Conservation (phyloP, 2,329 filamentous ascomycete genomes). For the Annulohypoxylon truncatum region DNA sequence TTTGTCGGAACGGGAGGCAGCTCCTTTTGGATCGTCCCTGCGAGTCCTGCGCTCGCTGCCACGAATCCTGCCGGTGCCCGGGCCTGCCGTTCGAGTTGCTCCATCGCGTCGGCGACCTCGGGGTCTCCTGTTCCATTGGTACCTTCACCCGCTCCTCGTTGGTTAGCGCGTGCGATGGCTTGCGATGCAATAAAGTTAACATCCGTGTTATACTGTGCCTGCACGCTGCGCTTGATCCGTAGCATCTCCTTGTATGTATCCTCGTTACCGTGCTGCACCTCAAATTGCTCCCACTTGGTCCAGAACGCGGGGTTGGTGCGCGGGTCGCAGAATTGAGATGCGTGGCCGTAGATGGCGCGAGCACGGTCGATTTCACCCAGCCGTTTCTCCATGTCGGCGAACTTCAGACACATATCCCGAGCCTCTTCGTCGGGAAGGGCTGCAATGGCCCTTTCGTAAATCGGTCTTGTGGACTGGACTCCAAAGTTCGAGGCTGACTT, state of each 20-base stretch:
- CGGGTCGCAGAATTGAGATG: slow-evolving; percentile 96
- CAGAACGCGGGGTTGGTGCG: slow-evolving; percentile 91
- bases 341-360: slow-evolving; percentile 94
- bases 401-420: slow-evolving; percentile 98
- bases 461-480: slow-evolving; percentile 90
- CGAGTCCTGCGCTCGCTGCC: slow-evolving; percentile 79
- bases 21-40: slow-evolving; percentile 66
- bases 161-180: slow-evolving; percentile 84
- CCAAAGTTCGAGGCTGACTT: slow-evolving; percentile 99
- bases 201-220: slow-evolving; percentile 98
- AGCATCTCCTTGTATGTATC: slow-evolving; percentile 99
- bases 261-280: slow-evolving; percentile 97
- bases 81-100: slow-evolving; percentile 87
- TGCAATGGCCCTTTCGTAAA: slow-evolving; percentile 95
- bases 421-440: slow-evolving; percentile 94
- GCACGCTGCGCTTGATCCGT: slow-evolving; percentile 94
- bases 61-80: slow-evolving; percentile 91
- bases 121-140: slow-evolving; percentile 58
- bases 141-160: slow-evolving; percentile 56
- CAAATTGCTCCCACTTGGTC: slow-evolving; percentile 97
- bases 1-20: slow-evolving; percentile 68
- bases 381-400: slow-evolving; percentile 94
- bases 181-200: slow-evolving; percentile 99
- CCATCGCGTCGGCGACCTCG: slow-evolving; percentile 83
- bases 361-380: slow-evolving; percentile 95